Base-by-base conservation (phyloP, 805 yeast species). In the Cyberlindnera japonica region DNA sequence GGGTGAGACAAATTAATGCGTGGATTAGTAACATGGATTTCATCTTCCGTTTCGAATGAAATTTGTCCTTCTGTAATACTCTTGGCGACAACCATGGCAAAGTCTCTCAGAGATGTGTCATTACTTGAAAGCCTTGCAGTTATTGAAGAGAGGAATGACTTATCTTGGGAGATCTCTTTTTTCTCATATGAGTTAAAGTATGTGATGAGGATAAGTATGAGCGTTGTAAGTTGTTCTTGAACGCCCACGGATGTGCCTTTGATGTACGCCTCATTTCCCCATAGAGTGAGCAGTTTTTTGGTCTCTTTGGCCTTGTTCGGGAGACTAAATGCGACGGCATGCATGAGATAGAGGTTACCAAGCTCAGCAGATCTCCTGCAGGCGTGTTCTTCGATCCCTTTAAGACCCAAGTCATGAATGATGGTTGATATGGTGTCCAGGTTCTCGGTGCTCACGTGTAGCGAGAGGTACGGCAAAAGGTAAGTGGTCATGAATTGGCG, bases 81-180 rank as follows among this genome's bases (percentile, higher is more conserved):
- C 50, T 81, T 82, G 1, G 85, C 86, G 6, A 82, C 56, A 13
- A 72, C 52, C 57, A 82, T 75, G 0, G 81, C 89, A 23, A 80
- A 57, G 12, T 66, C 53, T 40, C 85, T 69, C 2, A 71, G 59
- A n/a, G 52, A 55, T 2, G 57, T 51, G 2, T 77, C 67, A 33
- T 68, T 67, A 0, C 83, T 73, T 19, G 68, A 69, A n/a, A 83
- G 63, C 26, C 81, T 64, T 37, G 67, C 61, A 0, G 83, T 72
- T n/a, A 83, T 66, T 0, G 77, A 69, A 18, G 64, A 54, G 13
- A 81, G 55, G 49, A 81, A 81, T 0, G 38, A 38, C 3, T 61
- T 39, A 8, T 68, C 61, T 11, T 52, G 56, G 4, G 77, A 55
- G 2, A 79, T 17, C 1, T 43, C 49, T 9, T 39, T 33, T 0